Conservation (phyloP, 495 filamentous ascomycete species). For the Penicillium soppii region DNA sequence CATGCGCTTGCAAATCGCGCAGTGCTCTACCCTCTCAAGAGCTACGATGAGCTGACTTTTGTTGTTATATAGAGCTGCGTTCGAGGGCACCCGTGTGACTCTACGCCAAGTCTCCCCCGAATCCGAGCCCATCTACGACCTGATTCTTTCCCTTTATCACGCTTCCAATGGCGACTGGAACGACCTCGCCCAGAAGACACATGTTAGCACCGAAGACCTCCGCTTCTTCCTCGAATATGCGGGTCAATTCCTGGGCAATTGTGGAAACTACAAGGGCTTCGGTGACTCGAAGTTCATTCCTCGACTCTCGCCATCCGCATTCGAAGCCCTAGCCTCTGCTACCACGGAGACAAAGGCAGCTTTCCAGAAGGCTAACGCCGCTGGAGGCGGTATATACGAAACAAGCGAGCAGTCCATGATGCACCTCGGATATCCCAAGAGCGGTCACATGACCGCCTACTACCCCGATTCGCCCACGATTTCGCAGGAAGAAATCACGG, state of each 20-base stretch:
- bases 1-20: neutral
- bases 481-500: conserved; percentile 78
- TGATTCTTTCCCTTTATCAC: conserved; percentile 79
- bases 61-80: conserved; percentile 63
- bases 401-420: conserved; percentile 63
- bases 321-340: conserved; percentile 68
- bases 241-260: conserved; percentile 84
- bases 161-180: conserved; percentile 77
- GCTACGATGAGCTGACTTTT: conserved; percentile 8
- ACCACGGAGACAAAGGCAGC: conserved; percentile 59
- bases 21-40: neutral
- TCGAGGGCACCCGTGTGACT: conserved; percentile 80
- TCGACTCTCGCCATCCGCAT: conserved; percentile 61
- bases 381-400: conserved; percentile 71
- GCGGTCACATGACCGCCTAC: conserved; percentile 86
- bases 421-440: conserved; percentile 81
- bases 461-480: conserved; percentile 87
- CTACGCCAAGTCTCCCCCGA: conserved; percentile 89
- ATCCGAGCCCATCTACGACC: conserved; percentile 85
- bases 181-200: conserved; percentile 63
- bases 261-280: conserved; percentile 95
- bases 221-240: conserved; percentile 82
- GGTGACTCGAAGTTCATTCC: conserved; percentile 95
- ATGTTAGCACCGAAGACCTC: conserved; percentile 67
- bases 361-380: conserved; percentile 56